These are phyloP conservation scores for Annulohypoxylon stygium DNA, from an alignment of 495 filamentous ascomycete genomes.

Conservation along the genomic window DNA sequence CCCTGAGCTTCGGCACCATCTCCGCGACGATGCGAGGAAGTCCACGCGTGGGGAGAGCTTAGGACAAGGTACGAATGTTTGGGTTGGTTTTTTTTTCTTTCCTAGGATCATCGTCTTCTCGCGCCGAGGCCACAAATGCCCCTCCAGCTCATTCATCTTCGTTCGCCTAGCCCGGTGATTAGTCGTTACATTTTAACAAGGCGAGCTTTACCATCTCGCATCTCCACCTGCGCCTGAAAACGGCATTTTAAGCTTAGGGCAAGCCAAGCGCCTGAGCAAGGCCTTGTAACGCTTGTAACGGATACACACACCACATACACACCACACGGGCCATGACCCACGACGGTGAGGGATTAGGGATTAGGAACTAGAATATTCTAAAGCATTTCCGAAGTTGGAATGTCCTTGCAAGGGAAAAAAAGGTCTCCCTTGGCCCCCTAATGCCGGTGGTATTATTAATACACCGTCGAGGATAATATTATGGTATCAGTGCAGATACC, in stretches of 20 bases:
- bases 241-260: constrained; percentile 30
- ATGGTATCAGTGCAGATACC: constrained; percentile 31
- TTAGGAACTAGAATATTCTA: constrained; percentile 46
- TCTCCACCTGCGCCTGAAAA: constrained; percentile 37
- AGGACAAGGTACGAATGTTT: constrained; percentile 16
- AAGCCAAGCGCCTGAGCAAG: background rate
- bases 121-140: constrained; percentile 19
- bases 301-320: background rate
- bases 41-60: constrained; percentile 31
- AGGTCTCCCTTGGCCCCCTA: background rate
- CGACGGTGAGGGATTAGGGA: constrained; percentile 28
- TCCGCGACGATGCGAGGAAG: constrained; percentile 33
- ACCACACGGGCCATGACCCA: constrained; percentile 13
- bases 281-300: background rate
- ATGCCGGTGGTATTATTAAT: constrained; percentile 31
- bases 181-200: constrained; percentile 31
- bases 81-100: background rate
- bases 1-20: constrained; percentile 39
- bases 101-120: constrained; percentile 2
- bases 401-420: constrained; percentile 22
- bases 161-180: constrained; percentile 10
- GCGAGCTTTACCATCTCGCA: constrained; percentile 16
- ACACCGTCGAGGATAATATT: constrained; percentile 33
- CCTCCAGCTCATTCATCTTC: constrained; percentile 10
- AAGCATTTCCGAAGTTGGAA: constrained; percentile 48